Percentiles rank a stretch among this genome's conserved stretches.
Evolutionary conservation across 2,329 filamentous ascomycete genomes (phyloP).

Genomic region (Neonectria faginata): DNA sequence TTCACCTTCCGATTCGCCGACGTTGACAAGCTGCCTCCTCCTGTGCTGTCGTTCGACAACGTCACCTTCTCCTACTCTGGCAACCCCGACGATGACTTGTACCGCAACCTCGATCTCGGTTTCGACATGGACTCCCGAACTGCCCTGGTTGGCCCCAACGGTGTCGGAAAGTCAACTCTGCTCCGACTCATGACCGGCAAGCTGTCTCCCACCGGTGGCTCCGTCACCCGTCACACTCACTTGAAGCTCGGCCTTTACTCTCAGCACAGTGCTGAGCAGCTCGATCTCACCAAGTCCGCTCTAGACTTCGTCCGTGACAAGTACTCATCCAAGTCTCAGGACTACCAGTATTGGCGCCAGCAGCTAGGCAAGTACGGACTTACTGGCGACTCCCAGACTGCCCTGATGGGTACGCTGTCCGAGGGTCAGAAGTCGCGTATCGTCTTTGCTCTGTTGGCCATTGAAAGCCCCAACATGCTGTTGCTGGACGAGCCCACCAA

Average conservation of each 20-base stretch:
- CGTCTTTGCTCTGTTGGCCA: constrained; percentile 95
- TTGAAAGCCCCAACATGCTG: constrained; percentile 97
- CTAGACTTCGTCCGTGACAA: constrained; percentile 98
- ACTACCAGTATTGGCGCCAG: constrained; percentile 99
- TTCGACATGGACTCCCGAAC: constrained; percentile 99
- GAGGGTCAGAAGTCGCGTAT: constrained; percentile 99
- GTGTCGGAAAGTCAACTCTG: constrained; percentile 98
- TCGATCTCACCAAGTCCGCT: constrained; percentile 96
- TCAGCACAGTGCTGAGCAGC: constrained; percentile 98
- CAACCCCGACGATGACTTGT: constrained; percentile 87
- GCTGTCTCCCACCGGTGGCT: constrained; percentile 84
- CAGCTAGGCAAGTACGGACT: constrained; percentile 96
- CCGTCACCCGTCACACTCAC: constrained; percentile 93
- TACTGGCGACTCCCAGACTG: constrained; percentile 92
- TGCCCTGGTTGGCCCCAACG: constrained; percentile 96
- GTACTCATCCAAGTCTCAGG: constrained; percentile 88
- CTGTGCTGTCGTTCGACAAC: constrained; percentile 94
- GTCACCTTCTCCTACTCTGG: constrained; percentile 99
- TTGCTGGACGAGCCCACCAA: constrained; percentile 98
- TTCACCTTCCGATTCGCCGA: constrained; percentile 99
- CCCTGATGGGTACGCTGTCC: constrained; percentile 96
- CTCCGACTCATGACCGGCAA: constrained; percentile 97
- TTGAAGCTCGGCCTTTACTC: constrained; percentile 98
- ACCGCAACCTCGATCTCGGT: constrained; percentile 96
- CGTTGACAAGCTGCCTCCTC: constrained; percentile 98